Base-by-base conservation (phyloP, 2,329 filamentous ascomycete species). In the Beauveria sp. region DNA sequence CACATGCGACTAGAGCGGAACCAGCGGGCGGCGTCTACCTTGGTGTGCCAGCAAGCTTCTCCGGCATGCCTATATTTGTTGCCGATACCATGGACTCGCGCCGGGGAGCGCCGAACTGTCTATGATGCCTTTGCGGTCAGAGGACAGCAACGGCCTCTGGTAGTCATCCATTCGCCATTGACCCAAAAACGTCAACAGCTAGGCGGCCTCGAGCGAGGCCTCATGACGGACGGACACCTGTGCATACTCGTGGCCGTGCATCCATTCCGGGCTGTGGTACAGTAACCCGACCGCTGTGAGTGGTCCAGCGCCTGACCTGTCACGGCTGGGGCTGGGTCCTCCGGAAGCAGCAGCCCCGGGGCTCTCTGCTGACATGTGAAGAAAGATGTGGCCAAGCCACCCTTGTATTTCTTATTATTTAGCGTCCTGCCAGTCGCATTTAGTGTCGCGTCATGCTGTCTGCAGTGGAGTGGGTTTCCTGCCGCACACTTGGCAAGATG, bases 1-100 rank as follows among this genome's bases (percentile, higher is more conserved):
- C 59, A 61, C 59, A 61, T 61, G 59, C 59, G 22, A 61, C 59
- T 50, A 54, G 34, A 48, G 53, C 58, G 58, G 58, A 53, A 31
- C 49, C 58, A 51, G 31, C 45, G 16, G 20, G 20, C 7, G 12
- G 40, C 26, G 28, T 34, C 12, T 38, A 50, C 5, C 49, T 45
- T 42, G 10, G 51, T 52, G 52, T n/a, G 18, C 16, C 40, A 22
- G 40, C 20, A 14, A 54, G 24, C 22, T 18, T 26, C 51, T 14
- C 20, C 5, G 7, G 10, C n/a, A 34, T 28, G 6, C 28, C 49
- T 20, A 14, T 14, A 26, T 26, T 20, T 16, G 14, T 38, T 3
- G 34, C 34, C 2, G 16, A 49, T 26, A 49, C 48, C 48, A 20
- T 24, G n/a, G 22, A 46, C 40, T 31, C 22, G 20, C 55, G 28